Base-by-base conservation (phyloP, 1,284 basidiomycete species). In the Trichosporon asahii region DNA sequence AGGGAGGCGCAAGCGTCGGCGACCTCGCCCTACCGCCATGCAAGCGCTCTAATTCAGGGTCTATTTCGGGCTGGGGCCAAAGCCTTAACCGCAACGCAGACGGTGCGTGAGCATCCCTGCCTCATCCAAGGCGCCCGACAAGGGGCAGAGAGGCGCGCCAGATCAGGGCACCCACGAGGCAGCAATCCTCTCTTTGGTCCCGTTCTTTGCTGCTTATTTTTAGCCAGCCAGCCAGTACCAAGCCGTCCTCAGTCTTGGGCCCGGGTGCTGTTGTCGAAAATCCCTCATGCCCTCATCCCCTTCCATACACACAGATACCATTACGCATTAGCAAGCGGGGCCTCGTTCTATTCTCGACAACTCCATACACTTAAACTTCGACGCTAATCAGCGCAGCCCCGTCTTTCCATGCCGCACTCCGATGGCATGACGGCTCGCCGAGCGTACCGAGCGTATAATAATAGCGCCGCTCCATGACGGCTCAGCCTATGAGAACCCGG, bases 201-300 rank as follows among this genome's bases (percentile, higher is more conserved):
- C 57, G 57, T 21, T 33, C 27, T n/a, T 12, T 18, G 57, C 57
- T 61, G 53, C 53, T 61, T 61, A 61, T 61, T 61, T 61, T 61
- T 61, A 61, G 57, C 27, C 55, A 31, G 29, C 15, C 11, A 33
- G 18, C 57, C 27, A 61, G 57, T 61, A 29, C n/a, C 15, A 31
- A 9, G 57, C 27, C 12, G 21, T 25, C 49, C 49, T 11, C 6
- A 6, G 21, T 23, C 49, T 53, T 53, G 49, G 49, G 49, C 49
- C 5, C 5, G 18, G 4, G 44, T 46, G 44, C 44, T 33, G 35
- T 18, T 2, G 18, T 23, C 49, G n/a, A 53, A 53, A 25, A 53
- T 53, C 49, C 21, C 49, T 53, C 49, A 53, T 23, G n/a, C 44
- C 44, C 9, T 3, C 31, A 33, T 33, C n/a, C 15, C 5, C 2